Base-by-base conservation (phyloP, 768 basidiomycete species). In the Phallus indusiatus region DNA sequence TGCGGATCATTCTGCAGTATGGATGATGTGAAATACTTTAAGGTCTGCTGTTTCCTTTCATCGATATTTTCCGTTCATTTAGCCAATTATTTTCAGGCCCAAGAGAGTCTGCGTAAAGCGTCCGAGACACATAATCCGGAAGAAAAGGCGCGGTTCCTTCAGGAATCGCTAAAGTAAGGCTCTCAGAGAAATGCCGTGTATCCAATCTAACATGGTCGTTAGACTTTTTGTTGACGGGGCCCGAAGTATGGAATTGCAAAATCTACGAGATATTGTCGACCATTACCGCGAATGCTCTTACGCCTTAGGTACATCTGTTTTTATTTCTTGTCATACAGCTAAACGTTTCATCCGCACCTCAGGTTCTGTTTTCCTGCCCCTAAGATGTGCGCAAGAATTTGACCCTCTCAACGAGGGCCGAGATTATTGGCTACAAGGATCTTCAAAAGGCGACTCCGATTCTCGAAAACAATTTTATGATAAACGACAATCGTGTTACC, bases 1-100 rank as follows among this genome's bases (percentile, higher is more conserved):
- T 99, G 96, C 64, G 94, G 95, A 1, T 91, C 94, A 14, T 98
- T 98, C 80, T 97, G 94, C 71, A 94, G 94, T 64, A 87, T 94
- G 1, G 96, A 97, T 67, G 96, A 99, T 72, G 96, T 99, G 48
- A 90, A 96, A 80, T 72, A 96, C 28, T 97, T 98, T 76, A 99
- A 99, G 78, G 93, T 84, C 65, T 59, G 73, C 62, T 36, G 36
- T 64, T 33, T 24, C 56, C 46, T 57, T 55, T 12, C 24, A 36
- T 51, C 52, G 55, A 42, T 18, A 63, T 52, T 62, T 11, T 11
- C 0, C 21, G 54, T 20, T 20, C 22, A 17, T n/a, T 33, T 20
- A 61, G 3, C 37, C 9, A 10, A 10, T 46, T 22, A 47, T 12
- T 35, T 34, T 2, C 54, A 94, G 91, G 95, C 95, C 1, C 87